Conservation (phyloP, 495 filamentous ascomycete species). For the Daldinia decipiens region DNA sequence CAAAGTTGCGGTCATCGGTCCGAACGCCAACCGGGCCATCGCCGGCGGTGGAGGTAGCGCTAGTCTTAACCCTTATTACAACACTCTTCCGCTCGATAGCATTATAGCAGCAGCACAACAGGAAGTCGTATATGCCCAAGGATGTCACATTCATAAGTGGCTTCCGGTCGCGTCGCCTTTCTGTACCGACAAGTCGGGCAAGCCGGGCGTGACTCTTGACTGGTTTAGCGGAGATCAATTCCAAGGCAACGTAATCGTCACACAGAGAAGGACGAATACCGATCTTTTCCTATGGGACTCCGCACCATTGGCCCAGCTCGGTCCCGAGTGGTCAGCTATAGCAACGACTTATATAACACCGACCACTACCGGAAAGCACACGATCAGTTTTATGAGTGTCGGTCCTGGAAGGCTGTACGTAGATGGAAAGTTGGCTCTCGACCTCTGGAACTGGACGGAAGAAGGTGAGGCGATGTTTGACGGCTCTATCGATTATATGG, state of each 20-base stretch:
- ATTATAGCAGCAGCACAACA: constrained; percentile 58
- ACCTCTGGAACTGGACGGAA: constrained; percentile 77
- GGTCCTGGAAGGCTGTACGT: constrained; percentile 77
- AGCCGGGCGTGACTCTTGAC: constrained; percentile 69
- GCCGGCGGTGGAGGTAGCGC: constrained; percentile 86
- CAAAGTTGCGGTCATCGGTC: constrained; percentile 80
- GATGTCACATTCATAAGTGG: constrained; percentile 72
- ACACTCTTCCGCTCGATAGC: constrained; percentile 66
- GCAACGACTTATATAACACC: constrained; percentile 66
- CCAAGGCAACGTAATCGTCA: constrained; percentile 62
- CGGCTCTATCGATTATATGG: constrained; percentile 65
- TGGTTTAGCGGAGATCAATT: constrained; percentile 73
- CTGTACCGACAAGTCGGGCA: constrained; percentile 65
- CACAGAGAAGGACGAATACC: constrained; percentile 66
- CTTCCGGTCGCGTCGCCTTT: constrained; percentile 68
- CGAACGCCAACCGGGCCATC: constrained; percentile 80
- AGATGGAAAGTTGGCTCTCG: constrained; percentile 74
- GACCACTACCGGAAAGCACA: constrained; percentile 69
- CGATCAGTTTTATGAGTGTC: constrained; percentile 79
- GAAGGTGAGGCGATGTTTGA: constrained; percentile 72
- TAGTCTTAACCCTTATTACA: constrained; percentile 82
- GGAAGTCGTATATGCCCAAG: constrained; percentile 62
- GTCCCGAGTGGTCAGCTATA: constrained; percentile 68
- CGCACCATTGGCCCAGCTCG: constrained; percentile 65
- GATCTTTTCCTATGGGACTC: constrained; percentile 78